phyloP scores from a whole-genome alignment of 768 basidiomycete species.

The Lactifluus hygrophoroides region DNA sequence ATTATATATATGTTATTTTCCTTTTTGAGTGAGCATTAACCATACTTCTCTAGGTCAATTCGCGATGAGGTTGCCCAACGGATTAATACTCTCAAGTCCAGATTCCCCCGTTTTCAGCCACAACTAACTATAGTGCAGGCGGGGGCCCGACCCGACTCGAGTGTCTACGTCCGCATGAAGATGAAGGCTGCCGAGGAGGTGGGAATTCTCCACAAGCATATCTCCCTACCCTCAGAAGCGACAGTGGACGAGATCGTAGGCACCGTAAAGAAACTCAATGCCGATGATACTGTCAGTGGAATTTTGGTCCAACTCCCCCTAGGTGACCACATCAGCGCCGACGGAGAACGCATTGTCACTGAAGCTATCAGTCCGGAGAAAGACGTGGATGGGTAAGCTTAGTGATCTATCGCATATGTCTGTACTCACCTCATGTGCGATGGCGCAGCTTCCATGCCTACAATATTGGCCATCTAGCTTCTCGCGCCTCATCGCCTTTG shows the following conservation, averaged over 20 bases:
- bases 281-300: conserved; percentile 73
- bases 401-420: not conserved
- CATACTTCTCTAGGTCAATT: conserved; percentile 51
- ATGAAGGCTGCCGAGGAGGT: conserved; percentile 90
- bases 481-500: conserved; percentile 79
- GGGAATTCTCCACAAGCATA: conserved; percentile 80
- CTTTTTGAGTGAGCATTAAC: conserved; percentile 2
- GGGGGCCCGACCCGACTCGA: conserved; percentile 84
- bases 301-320: conserved; percentile 95
- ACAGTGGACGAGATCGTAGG: conserved; percentile 68
- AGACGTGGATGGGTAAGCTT: conserved; percentile 86
- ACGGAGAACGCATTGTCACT: conserved; percentile 85
- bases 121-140: conserved; percentile 91
- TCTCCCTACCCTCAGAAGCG: conserved; percentile 61
- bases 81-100: conserved; percentile 54
- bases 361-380: conserved; percentile 91
- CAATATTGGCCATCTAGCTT: conserved; percentile 93
- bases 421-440: not conserved
- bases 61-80: conserved; percentile 65
- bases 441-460: conserved; percentile 84
- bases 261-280: conserved; percentile 73
- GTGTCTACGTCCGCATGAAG: conserved; percentile 96
- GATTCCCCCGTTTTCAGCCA: conserved; percentile 83
- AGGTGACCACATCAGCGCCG: conserved; percentile 68
- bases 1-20: conserved; percentile 22